Conservation (phyloP, 257 asterid genomes). For the Solanum appendiculatum region DNA sequence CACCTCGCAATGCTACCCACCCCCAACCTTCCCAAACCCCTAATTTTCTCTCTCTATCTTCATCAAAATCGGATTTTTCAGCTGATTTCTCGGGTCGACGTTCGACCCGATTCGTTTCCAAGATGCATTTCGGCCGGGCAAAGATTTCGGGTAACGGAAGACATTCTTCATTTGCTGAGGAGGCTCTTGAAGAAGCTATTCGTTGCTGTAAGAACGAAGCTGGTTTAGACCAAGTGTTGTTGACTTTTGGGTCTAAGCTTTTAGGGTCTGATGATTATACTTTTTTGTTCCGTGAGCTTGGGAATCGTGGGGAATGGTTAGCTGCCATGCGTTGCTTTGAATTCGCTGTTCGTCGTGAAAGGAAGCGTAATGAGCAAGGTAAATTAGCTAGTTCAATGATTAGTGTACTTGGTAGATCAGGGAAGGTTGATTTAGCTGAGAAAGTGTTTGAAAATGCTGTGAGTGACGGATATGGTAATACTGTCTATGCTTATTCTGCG, state of each 20-base stretch:
- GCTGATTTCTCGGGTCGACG: conserved; percentile 76
- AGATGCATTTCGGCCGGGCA: conserved; percentile 82
- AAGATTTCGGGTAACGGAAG: conserved; percentile 44
- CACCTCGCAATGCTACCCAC: conserved; percentile 22
- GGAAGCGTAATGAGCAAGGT: conserved; percentile 56
- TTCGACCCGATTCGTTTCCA: conserved; percentile 82
- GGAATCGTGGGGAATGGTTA: conserved; percentile 70
- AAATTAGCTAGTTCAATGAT: conserved; percentile 85
- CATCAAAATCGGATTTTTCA: conserved; percentile 19
- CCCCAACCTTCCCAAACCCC: conserved; percentile 10
- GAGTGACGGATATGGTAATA: conserved; percentile 68
- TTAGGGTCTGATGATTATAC: conserved; percentile 63
- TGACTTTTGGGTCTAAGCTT: conserved; percentile 42
- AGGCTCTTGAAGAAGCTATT: conserved; percentile 41
- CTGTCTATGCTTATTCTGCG: conserved; percentile 81
- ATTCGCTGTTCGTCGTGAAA: conserved; percentile 55
- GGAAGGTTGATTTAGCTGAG: conserved; percentile 74
- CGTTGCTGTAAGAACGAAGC: conserved; percentile 21
- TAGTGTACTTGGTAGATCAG: conserved; percentile 81
- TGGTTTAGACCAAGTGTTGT: conserved; percentile 26
- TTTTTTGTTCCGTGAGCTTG: conserved; percentile 69
- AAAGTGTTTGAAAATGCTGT: conserved; percentile 56
- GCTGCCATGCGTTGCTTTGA: conserved; percentile 65
- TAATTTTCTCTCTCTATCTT: conserved; percentile 31
- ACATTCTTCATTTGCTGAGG: conserved; percentile 68